phyloP scores from a whole-genome alignment of 2,329 filamentous ascomycete genomes.

The Aspergillus versicolor region DNA sequence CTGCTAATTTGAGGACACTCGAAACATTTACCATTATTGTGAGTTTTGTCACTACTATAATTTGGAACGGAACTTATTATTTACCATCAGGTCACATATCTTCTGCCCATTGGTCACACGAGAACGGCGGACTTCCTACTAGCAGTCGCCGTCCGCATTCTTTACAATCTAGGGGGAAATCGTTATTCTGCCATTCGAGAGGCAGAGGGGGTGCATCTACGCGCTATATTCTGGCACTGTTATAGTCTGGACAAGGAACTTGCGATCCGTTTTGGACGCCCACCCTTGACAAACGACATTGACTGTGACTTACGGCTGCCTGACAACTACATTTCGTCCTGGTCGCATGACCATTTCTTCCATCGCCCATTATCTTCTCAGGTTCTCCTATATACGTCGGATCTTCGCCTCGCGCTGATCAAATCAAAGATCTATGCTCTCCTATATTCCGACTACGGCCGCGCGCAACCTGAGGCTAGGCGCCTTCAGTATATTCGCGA shows the following conservation, averaged over 20 bases:
- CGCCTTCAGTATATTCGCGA: conserved; percentile 25
- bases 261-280: conserved; percentile 19
- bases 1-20: conserved; percentile 16
- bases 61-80: conserved; percentile 7
- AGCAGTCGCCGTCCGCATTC: conserved; percentile 21
- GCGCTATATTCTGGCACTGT: conserved; percentile 26
- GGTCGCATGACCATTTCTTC: conserved; percentile 23
- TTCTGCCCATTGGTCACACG: conserved; percentile 23
- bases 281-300: conserved; percentile 22
- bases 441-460: conserved; percentile 19
- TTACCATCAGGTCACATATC: conserved; percentile 5
- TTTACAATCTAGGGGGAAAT: conserved; percentile 23
- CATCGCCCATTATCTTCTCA: conserved; percentile 20
- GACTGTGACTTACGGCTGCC: conserved; percentile 26
- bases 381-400: conserved; percentile 25
- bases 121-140: conserved; percentile 21
- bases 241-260: conserved; percentile 26
- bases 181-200: background rate
- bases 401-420: conserved; percentile 23
- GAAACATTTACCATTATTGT: conserved; percentile 24
- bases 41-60: conserved; percentile 5
- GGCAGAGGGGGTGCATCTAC: conserved; percentile 17
- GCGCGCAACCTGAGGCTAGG: conserved; percentile 17
- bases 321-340: conserved; percentile 17
- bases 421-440: conserved; percentile 24